These are phyloP conservation scores for Penicillium sp. DNA, from an alignment of 2,329 filamentous ascomycete genomes.

Conservation along the genomic window DNA sequence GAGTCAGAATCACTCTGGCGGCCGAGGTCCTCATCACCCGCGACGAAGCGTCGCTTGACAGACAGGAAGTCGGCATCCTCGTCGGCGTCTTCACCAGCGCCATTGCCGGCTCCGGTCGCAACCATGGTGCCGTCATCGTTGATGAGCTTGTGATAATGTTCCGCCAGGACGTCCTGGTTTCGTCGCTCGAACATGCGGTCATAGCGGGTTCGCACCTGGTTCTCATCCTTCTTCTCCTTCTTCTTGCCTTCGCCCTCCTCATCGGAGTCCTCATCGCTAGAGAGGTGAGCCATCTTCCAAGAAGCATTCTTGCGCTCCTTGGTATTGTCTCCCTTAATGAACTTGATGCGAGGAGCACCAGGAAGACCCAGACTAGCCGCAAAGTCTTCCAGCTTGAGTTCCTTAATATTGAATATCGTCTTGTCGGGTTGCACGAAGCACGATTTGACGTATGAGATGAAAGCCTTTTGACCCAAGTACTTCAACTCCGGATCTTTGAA, in stretches of 20 bases:
- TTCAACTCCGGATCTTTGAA: slow-evolving; percentile 94
- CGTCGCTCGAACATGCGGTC: slow-evolving; percentile 97
- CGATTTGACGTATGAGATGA: slow-evolving; percentile 83
- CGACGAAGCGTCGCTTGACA: slow-evolving; percentile 82
- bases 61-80: slow-evolving; percentile 80
- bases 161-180: slow-evolving; percentile 93
- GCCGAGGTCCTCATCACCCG: slow-evolving; percentile 58
- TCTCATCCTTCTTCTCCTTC: slow-evolving; percentile 64
- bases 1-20: slow-evolving; percentile 39
- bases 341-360: slow-evolving; percentile 89
- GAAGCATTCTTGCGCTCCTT: slow-evolving; percentile 86
- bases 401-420: slow-evolving; percentile 80
- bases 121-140: slow-evolving; percentile 54
- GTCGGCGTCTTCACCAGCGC: slow-evolving; percentile 52
- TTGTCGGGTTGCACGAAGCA: slow-evolving; percentile 88
- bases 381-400: slow-evolving; percentile 80
- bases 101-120: slow-evolving; percentile 32
- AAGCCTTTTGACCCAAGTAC: slow-evolving; percentile 93
- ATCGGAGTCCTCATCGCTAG: slow-evolving; percentile 57
- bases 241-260: slow-evolving; percentile 47
- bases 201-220: slow-evolving; percentile 79
- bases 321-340: slow-evolving; percentile 82
- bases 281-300: slow-evolving; percentile 59
- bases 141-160: slow-evolving; percentile 87
- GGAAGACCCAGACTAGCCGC: slow-evolving; percentile 83